Evolutionary conservation across 768 basidiomycete species (phyloP).

Genomic region (Tylopilus subfusipes): DNA sequence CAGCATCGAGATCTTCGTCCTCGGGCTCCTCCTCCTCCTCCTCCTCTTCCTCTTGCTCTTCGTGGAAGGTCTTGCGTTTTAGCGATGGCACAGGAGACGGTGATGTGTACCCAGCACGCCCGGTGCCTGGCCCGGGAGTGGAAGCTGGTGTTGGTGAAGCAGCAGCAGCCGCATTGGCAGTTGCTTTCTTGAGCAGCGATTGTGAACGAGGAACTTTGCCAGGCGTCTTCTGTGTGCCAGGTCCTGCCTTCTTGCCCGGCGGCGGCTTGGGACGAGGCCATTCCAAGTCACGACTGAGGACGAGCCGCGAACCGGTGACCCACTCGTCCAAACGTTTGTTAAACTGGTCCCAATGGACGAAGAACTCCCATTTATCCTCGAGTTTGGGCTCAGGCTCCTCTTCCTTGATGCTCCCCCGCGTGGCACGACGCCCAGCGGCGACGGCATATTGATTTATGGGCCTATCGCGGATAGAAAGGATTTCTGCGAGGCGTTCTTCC

Average conservation of each 20-base stretch:
- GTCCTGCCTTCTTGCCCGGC: conserved; percentile 51
- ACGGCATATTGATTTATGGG: conserved; percentile 56
- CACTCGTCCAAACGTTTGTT: conserved; percentile 99
- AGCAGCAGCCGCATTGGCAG: conserved; percentile 62
- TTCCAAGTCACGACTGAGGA: conserved; percentile 83
- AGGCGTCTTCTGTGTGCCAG: conserved; percentile 48
- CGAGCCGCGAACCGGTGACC: conserved; percentile 84
- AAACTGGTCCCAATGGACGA: conserved; percentile 98
- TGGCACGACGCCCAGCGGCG: conserved; percentile 35
- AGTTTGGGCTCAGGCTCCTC: conserved; percentile 52
- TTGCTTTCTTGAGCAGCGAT: conserved; percentile 65
- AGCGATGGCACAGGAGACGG: conserved; percentile 58
- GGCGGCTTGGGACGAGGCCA: conserved; percentile 88
- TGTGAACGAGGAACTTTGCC: conserved; percentile 60
- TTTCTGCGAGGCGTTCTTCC: conserved; percentile 93
- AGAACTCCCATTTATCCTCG: conserved; percentile 87
- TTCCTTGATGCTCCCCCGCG: conserved; percentile 38
- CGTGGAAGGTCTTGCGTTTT: conserved; percentile 67
- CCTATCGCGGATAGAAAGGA: conserved; percentile 91
- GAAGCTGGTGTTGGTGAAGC: conserved; percentile 59
- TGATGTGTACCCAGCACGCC: conserved; percentile 39
- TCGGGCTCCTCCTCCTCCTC: conserved; percentile 48
- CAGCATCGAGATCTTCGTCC: conserved; percentile 43
- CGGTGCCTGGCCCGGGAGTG: conserved; percentile 34
- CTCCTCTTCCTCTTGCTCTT: conserved; percentile 62